A percentile compares a stretch with the other conserved stretches of the same genome.
Conservation (phyloP, 306 rosid genomes). For the Cajanus cajan region DNA sequence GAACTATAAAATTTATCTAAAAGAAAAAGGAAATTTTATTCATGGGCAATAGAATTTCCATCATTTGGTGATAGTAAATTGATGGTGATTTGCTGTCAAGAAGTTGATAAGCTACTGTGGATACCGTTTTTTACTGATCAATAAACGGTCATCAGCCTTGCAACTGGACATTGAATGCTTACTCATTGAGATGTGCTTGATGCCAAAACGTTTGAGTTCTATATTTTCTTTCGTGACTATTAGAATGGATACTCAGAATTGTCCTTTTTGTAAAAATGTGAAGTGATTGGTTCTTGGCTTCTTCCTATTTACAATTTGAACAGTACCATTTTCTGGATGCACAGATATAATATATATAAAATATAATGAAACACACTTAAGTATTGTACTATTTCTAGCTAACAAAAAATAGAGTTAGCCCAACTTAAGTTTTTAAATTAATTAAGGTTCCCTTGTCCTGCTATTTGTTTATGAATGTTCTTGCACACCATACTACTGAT, state of each 20-base stretch:
- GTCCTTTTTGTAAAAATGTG: not conserved
- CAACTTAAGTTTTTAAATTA: not conserved
- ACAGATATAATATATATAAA: not conserved
- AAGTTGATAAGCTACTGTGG: not conserved
- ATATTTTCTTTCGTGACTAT: not conserved
- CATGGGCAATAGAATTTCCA: not conserved
- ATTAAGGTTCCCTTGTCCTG: not conserved
- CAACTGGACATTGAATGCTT: not conserved
- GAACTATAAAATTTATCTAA: not conserved
- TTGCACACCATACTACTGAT: not conserved
- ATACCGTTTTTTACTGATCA: not conserved
- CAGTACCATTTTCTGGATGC: not conserved
- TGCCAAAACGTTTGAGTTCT: not conserved
- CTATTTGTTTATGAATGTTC: not conserved
- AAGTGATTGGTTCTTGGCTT: not conserved
- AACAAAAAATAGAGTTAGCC: no score
- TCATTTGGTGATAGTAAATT: not conserved
- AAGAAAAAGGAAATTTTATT: not conserved
- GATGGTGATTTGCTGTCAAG: not conserved
- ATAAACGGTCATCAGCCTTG: not conserved
- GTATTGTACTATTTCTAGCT: no score
- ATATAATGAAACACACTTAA: not conserved
- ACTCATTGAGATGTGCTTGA: constrained; percentile 3
- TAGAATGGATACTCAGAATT: not conserved
- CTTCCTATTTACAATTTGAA: not conserved